These are phyloP conservation scores for Orbilia javanica DNA, from an alignment of 2,329 filamentous ascomycete genomes.

Conservation along the genomic window DNA sequence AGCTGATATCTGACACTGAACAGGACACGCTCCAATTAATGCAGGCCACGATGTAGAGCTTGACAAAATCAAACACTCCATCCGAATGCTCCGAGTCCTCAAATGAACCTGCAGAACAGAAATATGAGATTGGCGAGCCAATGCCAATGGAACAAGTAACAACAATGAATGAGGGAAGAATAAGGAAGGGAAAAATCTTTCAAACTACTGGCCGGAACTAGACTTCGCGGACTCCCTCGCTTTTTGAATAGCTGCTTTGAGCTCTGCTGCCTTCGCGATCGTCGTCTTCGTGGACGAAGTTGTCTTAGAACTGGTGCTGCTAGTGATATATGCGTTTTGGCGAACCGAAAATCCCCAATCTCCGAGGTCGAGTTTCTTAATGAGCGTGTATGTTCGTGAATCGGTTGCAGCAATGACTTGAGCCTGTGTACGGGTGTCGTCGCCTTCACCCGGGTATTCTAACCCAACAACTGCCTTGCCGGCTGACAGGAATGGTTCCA, in stretches of 20 bases:
- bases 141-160: background rate
- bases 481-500: constrained; percentile 71
- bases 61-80: background rate
- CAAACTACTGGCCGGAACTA: background rate
- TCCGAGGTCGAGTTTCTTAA: constrained; percentile 76
- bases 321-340: background rate
- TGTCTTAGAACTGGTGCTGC: background rate
- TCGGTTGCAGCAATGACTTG: constrained; percentile 66
- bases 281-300: background rate
- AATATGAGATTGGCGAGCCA: background rate
- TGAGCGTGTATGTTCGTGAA: constrained; percentile 71
- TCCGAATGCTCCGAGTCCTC: background rate
- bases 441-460: constrained; percentile 73
- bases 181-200: background rate
- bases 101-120: too few species aligned
- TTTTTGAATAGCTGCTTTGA: constrained; percentile 17
- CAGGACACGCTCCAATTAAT: background rate
- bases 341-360: constrained; percentile 67
- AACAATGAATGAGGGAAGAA: background rate
- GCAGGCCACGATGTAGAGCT: background rate
- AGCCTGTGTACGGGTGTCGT: constrained; percentile 62
- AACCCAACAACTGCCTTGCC: constrained; percentile 79
- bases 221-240: background rate
- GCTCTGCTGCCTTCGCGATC: background rate
- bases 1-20: background rate